Evolutionary conservation across 257 asterid genomes (phyloP), one percentile per base, ranked within the genome.

Genomic region (Solanum stenotomum): DNA sequence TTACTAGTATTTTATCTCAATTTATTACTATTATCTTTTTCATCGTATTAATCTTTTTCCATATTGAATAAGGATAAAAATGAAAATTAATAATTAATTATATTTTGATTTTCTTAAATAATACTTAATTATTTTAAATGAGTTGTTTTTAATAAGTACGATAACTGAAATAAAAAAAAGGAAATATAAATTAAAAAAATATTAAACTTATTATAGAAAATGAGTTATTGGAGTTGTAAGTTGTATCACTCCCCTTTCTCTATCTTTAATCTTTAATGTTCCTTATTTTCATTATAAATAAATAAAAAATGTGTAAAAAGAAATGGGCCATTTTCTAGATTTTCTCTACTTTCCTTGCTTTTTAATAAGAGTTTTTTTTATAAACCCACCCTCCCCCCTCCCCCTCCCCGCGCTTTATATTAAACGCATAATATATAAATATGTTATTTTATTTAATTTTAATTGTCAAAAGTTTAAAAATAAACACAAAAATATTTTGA

Each of bases 311-410:
- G 92, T 91, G 93, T 74, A 15, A 56, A 89, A 90, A 86, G 86
- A 89, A 92, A 90, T 23, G 35, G 22, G 38, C 22, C 49, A 65
- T 65, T 93, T 92, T 94, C 94, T 92, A 93, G 98, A 96, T 94
- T 94, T 95, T 91, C 95, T 91, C 94, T 93, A 90, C 93, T 92
- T 90, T 92, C 94, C 92, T 90, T 70, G 94, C 93, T 92, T 93
- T 92, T 91, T 91, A 93, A 92, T 91, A 3, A 22, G 68, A 3
- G 13, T 49, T 49, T 49, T 49, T 52, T 56, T 56, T 56, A 56
- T 18, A 18, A 56, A 56, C 65, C 3, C n/a, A 18, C 63, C 3
- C 22, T 4, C 7, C 52, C 16, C 52, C 52, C 5, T 35, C 8
- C 49, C 13, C 10, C n/a, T 16, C 5, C 1, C 65, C n/a, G 4